Evolutionary conservation across 1,139 yeast genomes (phyloP).

Genomic region (Suhomyces choctaworum): DNA sequence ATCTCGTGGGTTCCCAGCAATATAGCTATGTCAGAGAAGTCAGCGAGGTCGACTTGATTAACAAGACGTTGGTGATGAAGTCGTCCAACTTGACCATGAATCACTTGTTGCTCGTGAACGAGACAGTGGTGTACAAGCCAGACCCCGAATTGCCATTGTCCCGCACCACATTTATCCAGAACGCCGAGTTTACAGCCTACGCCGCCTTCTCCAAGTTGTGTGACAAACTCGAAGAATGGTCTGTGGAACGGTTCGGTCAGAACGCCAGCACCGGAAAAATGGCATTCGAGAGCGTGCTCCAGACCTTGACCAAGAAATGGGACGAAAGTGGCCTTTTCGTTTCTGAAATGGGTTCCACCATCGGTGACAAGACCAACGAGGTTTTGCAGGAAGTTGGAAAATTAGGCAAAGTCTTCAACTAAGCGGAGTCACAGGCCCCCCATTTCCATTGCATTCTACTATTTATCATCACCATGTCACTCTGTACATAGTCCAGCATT

Average conservation of each 20-base stretch:
- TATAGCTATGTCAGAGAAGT: constrained; percentile 85
- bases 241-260: constrained; percentile 82
- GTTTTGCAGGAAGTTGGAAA: constrained; percentile 44
- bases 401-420: constrained; percentile 25
- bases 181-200: constrained; percentile 87
- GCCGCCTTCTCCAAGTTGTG: constrained; percentile 69
- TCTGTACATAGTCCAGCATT: constrained; percentile 3
- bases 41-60: constrained; percentile 72
- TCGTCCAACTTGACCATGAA: constrained; percentile 87
- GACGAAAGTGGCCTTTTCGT: constrained; percentile 46
- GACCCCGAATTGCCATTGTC: constrained; percentile 50
- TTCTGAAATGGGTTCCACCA: constrained; percentile 31
- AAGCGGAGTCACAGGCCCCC: not conserved
- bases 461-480: constrained; percentile 2
- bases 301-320: constrained; percentile 53
- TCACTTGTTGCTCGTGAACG: constrained; percentile 75
- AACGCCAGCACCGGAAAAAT: constrained; percentile 79
- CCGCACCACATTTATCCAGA: constrained; percentile 70
- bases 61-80: constrained; percentile 69
- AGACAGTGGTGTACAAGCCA: constrained; percentile 78
- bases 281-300: constrained; percentile 82
- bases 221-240: constrained; percentile 89
- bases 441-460: constrained; percentile 2
- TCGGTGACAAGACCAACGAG: constrained; percentile 31
- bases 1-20: constrained; percentile 71